Evolutionary conservation across 768 basidiomycete species (phyloP), one percentile per base, ranked within the genome.

Genomic region (Kondoa malvinella): DNA sequence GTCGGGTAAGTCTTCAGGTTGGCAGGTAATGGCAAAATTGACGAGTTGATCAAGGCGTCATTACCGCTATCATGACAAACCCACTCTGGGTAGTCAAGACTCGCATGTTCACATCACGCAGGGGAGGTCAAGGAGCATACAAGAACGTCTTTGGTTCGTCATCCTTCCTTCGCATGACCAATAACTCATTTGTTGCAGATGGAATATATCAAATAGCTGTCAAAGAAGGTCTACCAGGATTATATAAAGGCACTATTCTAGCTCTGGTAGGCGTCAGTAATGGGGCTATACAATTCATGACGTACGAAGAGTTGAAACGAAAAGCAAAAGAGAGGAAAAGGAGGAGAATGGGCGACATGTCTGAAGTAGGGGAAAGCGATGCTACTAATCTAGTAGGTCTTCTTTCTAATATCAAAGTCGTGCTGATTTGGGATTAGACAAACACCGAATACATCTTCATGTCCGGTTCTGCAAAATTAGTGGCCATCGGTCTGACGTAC

Each of bases 41-140:
- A 30, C 32, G 30, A 50, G 12, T 8, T 34, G 31, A 12, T 57
- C n/a, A 4, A 97, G 94, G 94, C 79, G 88, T 92, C 15, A 85
- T 85, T 21, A 95, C 92, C 2, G 92, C 95, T 0, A 80, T 97
- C 74, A 82, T 95, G 75, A 99, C 94, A 4, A 97, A 99, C 77
- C 95, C 94, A 0, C 84, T 96, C 72, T 97, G 94, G 94, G 87
- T 97, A 16, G 87, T 97, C 66, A 88, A 94, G 79, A 92, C 95
- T 8, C 85, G 95, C 69, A 92, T 96, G 85, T 99, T 95, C 75
- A 90, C 92, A 0, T 87, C 91, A 0, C 79, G 79, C 12, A 77
- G 82, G 31, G 81, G 83, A 66, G 83, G 86, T 56, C 84, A 87
- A 8, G 79, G 76, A 1, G 85, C 90, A 1, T 96, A 96, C 77